Percentiles rank a stretch among this genome's conserved stretches.
Conservation (phyloP, 257 asterid genomes). For the Fraxinus anomala region DNA sequence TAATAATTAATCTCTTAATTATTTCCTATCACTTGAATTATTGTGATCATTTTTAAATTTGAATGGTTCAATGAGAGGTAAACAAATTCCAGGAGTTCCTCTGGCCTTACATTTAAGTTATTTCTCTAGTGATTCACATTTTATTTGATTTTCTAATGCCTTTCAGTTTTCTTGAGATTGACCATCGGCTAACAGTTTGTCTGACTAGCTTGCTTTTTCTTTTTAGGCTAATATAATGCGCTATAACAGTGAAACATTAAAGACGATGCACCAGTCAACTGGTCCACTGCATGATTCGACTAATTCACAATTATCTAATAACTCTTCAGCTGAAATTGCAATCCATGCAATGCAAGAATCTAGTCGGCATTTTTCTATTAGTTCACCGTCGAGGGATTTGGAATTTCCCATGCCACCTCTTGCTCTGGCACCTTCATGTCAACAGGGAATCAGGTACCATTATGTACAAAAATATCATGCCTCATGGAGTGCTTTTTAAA, state of each 20-base stretch:
- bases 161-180: conserved; percentile 11
- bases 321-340: conserved; percentile 34
- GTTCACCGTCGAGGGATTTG: conserved; percentile 56
- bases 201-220: conserved; percentile 28
- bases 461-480: conserved; percentile 18
- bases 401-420: conserved; percentile 97
- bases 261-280: conserved; percentile 56
- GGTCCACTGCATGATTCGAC: conserved; percentile 33
- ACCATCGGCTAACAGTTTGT: conserved; percentile 5
- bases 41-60: not conserved
- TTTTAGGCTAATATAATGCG: conserved; percentile 78
- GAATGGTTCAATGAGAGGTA: not conserved
- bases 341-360: conserved; percentile 39
- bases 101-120: not conserved
- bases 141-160: conserved; percentile 11
- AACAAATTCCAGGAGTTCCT: not conserved
- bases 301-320: conserved; percentile 43
- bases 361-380: conserved; percentile 38
- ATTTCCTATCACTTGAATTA: not conserved
- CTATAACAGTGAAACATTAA: conserved; percentile 57
- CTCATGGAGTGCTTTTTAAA: not conserved
- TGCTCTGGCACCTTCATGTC: conserved; percentile 75
- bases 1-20: not conserved
- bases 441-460: conserved; percentile 65
- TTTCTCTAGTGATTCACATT: conserved; percentile 13